Conservation (phyloP, 768 basidiomycete genomes). For the Neoboletus brunneissimus region DNA sequence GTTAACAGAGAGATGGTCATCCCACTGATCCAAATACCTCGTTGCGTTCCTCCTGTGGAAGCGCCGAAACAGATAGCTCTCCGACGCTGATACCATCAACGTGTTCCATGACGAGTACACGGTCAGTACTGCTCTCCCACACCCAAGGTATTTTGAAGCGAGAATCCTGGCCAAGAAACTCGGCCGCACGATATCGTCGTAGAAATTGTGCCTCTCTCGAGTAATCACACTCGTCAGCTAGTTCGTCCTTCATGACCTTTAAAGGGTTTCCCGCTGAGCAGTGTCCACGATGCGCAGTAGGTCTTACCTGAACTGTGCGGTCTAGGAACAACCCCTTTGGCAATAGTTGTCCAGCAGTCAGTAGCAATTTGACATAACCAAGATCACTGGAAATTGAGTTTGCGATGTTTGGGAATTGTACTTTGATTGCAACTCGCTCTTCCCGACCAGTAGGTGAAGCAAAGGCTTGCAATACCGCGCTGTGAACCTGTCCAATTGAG, state of each 20-base stretch:
- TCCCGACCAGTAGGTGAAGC: conserved; percentile 53
- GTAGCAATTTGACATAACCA: conserved; percentile 76
- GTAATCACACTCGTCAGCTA: conserved; percentile 93
- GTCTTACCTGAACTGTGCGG: conserved; percentile 67
- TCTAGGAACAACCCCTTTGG: conserved; percentile 91
- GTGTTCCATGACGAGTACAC: conserved; percentile 87
- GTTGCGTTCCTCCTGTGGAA: conserved; percentile 65
- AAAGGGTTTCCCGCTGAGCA: background rate
- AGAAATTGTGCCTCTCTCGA: conserved; percentile 74
- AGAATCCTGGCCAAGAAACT: conserved; percentile 51
- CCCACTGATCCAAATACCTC: conserved; percentile 48
- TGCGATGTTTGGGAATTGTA: conserved; percentile 93
- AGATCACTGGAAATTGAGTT: conserved; percentile 86
- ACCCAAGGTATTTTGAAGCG: conserved; percentile 86
- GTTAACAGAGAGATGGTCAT: background rate
- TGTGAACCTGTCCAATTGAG: conserved; percentile 96
- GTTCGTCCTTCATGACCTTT: conserved; percentile 86
- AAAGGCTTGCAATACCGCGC: conserved; percentile 55
- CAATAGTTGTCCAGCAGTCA: conserved; percentile 76
- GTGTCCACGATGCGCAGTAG: background rate
- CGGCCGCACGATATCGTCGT: conserved; percentile 51
- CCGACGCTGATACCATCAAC: conserved; percentile 82
- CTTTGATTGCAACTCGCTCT: conserved; percentile 73
- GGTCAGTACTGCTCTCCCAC: conserved; percentile 75
- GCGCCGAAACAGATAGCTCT: conserved; percentile 49